A percentile compares a stretch with the other conserved stretches of the same genome.
phyloP scores from a whole-genome alignment of 495 filamentous ascomycete genomes.

The Trichoderma parareesei region DNA sequence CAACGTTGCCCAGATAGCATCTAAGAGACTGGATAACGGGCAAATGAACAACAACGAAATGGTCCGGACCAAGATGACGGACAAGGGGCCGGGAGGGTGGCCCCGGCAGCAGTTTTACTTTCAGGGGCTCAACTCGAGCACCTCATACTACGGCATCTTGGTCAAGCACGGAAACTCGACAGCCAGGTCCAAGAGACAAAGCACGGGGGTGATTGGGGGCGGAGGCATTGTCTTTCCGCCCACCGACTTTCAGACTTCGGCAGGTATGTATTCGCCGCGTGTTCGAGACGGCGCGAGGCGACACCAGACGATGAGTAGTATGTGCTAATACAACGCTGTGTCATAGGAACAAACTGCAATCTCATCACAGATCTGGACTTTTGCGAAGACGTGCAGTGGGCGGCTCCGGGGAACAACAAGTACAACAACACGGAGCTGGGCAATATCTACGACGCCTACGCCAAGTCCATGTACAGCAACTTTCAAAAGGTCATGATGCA shows the following conservation, averaged over 20 bases:
- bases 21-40: slow-evolving; percentile 26
- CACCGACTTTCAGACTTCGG: slow-evolving; percentile 66
- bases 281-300: no score
- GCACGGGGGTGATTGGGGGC: slow-evolving; percentile 38
- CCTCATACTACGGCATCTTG: slow-evolving; percentile 62
- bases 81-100: slow-evolving; percentile 46
- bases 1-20: slow-evolving; percentile 52
- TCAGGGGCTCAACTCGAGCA: slow-evolving; percentile 58
- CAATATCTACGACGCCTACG: slow-evolving; percentile 61
- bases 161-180: slow-evolving; percentile 46
- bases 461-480: slow-evolving; percentile 53
- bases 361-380: slow-evolving; percentile 76
- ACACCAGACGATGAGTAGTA: background rate
- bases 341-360: slow-evolving; percentile 62
- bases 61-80: slow-evolving; percentile 59
- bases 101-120: slow-evolving; percentile 85
- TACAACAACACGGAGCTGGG: slow-evolving; percentile 45
- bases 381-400: slow-evolving; percentile 80
- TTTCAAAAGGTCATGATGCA: slow-evolving; percentile 78
- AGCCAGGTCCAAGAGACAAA: background rate
- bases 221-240: slow-evolving; percentile 64
- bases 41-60: slow-evolving; percentile 26
- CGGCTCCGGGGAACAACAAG: slow-evolving; percentile 71
- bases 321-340: background rate
- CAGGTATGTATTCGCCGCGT: slow-evolving; percentile 42